phyloP scores from a whole-genome alignment of 73 alveolate genomes.

The Uronychia setigera region DNA sequence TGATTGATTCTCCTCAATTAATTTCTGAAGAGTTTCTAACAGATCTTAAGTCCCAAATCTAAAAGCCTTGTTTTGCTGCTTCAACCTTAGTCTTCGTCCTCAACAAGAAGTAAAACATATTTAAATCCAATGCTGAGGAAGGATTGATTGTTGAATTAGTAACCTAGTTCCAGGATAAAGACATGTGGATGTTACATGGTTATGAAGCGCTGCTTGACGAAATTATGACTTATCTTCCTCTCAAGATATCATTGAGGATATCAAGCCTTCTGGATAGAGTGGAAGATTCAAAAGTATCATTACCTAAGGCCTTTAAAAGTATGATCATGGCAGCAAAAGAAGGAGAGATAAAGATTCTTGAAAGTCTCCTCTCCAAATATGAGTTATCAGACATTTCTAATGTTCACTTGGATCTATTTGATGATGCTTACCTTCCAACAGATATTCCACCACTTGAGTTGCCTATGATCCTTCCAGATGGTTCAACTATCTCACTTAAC shows the following conservation, averaged over 20 bases:
- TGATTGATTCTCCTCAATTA: background rate
- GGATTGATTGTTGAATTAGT: background rate
- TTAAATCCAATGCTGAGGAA: background rate
- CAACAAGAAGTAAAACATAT: background rate
- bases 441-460: background rate
- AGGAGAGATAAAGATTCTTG: background rate
- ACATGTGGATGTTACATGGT: background rate
- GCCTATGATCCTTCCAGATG: background rate
- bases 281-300: background rate
- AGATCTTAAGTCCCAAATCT: background rate
- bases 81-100: background rate
- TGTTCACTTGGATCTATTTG: background rate
- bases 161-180: background rate
- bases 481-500: background rate
- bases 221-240: background rate
- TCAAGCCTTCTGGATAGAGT: background rate
- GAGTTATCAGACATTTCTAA: background rate
- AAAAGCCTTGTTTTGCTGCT: background rate
- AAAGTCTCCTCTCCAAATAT: background rate
- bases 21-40: background rate
- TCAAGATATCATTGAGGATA: background rate
- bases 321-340: background rate
- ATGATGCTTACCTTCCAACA: background rate
- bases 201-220: background rate
- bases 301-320: background rate